Evolutionary conservation across 2,329 filamentous ascomycete species (phyloP).

Genomic region (Cladosporium sp.): DNA sequence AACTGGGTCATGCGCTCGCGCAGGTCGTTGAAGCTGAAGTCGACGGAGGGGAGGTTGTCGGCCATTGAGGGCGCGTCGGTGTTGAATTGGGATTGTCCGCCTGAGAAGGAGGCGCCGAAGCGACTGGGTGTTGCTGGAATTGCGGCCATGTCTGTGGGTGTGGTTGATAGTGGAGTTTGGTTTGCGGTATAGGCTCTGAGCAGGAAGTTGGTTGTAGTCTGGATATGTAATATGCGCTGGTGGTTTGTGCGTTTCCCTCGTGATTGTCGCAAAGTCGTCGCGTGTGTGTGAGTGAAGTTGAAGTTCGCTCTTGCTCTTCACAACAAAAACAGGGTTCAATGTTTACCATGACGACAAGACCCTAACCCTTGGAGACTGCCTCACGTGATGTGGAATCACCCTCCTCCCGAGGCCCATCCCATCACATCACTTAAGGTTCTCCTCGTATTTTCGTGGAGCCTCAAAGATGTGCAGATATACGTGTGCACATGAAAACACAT

Average conservation of each 20-base stretch:
- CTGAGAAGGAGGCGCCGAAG: conserved; percentile 71
- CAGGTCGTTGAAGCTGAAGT: conserved; percentile 94
- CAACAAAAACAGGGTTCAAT: background rate
- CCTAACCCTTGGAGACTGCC: background rate
- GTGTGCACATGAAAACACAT: background rate
- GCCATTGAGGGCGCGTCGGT: conserved; percentile 64
- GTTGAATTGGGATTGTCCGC: conserved; percentile 55
- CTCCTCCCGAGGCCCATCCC: too few relatives aligned
- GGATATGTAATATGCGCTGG: background rate
- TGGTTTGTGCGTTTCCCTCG: background rate
- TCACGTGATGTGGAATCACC: background rate
- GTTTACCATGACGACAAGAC: background rate
- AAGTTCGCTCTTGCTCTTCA: background rate
- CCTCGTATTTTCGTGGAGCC: background rate
- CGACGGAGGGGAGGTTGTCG: conserved; percentile 80
- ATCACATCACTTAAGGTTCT: background rate
- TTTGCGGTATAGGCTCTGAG: background rate
- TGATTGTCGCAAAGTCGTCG: background rate
- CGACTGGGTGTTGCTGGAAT: conserved; percentile 48
- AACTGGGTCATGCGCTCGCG: conserved; percentile 95
- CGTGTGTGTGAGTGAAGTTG: background rate
- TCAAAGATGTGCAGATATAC: background rate
- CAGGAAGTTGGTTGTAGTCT: background rate
- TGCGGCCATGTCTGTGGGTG: conserved; percentile 30
- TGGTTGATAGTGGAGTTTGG: background rate